phyloP scores from a whole-genome alignment of 257 asterid species.

The Ajuga chamaepitys region DNA sequence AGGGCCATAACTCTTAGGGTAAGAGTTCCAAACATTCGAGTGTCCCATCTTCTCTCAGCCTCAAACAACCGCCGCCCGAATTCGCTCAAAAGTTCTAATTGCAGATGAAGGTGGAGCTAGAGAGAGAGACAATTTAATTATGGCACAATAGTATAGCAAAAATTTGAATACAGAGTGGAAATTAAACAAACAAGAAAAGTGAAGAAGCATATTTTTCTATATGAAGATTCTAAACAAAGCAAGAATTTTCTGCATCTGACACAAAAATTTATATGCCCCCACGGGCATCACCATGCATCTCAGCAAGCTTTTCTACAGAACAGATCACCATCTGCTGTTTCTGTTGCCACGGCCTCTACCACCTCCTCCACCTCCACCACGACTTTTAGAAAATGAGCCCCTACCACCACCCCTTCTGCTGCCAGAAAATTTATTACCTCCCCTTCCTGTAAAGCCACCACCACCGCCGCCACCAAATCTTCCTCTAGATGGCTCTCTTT shows the following conservation, averaged over 20 bases:
- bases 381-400: conserved; percentile 30
- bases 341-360: conserved; percentile 27
- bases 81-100: too few species aligned
- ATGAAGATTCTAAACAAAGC: neutral
- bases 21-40: too few species aligned
- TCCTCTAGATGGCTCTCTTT: conserved; percentile 47
- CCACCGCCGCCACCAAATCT: conserved; percentile 58
- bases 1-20: too few species aligned
- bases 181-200: neutral
- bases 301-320: neutral
- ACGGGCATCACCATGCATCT: too few species aligned
- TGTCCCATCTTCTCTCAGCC: too few species aligned
- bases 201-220: neutral
- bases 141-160: neutral
- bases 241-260: conserved; percentile 1
- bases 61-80: too few species aligned
- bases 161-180: neutral
- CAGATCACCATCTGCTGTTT: conserved; percentile 59
- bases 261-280: conserved; percentile 27
- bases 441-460: conserved; percentile 38
- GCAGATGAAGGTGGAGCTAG: too few species aligned
- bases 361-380: too few species aligned
- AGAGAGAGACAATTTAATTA: neutral
- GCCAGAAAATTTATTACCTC: conserved; percentile 34
- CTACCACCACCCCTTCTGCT: conserved; percentile 26